Evolutionary conservation across 2,329 filamentous ascomycete species (phyloP).

Genomic region (Diaporthe australafricana): DNA sequence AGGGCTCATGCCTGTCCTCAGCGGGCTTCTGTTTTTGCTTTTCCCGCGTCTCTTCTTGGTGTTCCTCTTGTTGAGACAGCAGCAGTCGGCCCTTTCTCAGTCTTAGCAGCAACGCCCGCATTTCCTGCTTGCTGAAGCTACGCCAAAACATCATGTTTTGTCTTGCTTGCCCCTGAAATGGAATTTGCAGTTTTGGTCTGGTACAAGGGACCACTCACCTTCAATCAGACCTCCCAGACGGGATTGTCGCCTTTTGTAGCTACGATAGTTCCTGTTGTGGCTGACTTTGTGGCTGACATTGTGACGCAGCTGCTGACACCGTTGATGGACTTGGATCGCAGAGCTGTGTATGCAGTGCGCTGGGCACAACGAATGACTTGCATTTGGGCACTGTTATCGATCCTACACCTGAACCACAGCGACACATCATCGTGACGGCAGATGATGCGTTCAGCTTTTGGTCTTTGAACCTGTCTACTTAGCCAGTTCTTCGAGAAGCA

Average conservation of each 20-base stretch:
- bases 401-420: background rate
- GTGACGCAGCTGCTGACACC: background rate
- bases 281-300: slow-evolving; percentile 9
- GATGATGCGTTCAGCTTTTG: no score
- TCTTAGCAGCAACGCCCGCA: background rate
- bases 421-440: background rate
- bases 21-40: background rate
- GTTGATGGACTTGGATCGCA: background rate
- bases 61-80: slow-evolving; percentile 4
- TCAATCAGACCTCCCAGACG: background rate
- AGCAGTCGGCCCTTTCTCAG: slow-evolving; percentile 1
- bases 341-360: background rate
- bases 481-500: no score
- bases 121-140: background rate
- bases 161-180: no score
- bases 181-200: no score
- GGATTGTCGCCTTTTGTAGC: background rate
- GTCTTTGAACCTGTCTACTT: no score
- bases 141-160: background rate
- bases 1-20: background rate
- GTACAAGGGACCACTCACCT: no score
- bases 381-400: background rate
- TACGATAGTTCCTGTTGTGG: background rate
- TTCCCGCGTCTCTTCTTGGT: background rate
- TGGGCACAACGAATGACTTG: background rate